These are phyloP conservation scores for Starmerella bombi DNA, from an alignment of 805 yeast genomes.

Conservation along the genomic window DNA sequence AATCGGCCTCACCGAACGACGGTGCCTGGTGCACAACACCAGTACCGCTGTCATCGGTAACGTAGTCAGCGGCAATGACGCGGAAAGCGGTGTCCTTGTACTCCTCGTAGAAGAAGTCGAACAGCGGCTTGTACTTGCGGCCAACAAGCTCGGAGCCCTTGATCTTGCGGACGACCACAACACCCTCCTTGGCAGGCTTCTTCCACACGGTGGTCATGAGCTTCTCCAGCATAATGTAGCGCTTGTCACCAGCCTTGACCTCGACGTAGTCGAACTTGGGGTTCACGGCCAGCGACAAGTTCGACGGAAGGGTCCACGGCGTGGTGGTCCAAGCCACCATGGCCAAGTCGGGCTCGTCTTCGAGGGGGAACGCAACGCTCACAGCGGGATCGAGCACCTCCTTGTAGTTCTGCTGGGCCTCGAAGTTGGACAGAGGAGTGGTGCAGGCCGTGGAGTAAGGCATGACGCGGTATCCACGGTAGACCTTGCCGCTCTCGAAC, in stretches of 20 bases:
- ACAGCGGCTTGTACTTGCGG: constrained; percentile 66
- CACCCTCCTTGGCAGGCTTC: constrained; percentile 85
- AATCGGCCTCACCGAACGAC: constrained; percentile 98
- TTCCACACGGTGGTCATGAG: constrained; percentile 77
- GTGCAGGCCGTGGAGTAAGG: constrained; percentile 97
- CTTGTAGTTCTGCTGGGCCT: constrained; percentile 96
- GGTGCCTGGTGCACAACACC: constrained; percentile 99
- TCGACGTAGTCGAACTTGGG: constrained; percentile 85
- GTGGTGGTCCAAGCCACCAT: constrained; percentile 99
- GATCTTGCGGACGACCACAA: constrained; percentile 64
- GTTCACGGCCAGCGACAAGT: constrained; percentile 81
- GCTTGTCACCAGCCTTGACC: constrained; percentile 70
- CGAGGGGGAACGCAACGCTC: constrained; percentile 73
- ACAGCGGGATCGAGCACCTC: constrained; percentile 96
- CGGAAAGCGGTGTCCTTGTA: constrained; percentile 69
- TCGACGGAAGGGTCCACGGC: constrained; percentile 98
- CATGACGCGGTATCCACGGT: constrained; percentile 94
- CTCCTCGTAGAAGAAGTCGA: constrained; percentile 61
- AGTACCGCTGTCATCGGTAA: constrained; percentile 90
- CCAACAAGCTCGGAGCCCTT: constrained; percentile 74
- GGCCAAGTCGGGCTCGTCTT: constrained; percentile 66
- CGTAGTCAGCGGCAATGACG: constrained; percentile 73
- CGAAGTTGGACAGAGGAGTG: constrained; percentile 92
- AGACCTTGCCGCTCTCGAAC: constrained; percentile 73
- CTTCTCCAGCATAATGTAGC: constrained; percentile 74